Conservation (phyloP, 2,329 filamentous ascomycete species). For the Chaetomiaceae sp. region DNA sequence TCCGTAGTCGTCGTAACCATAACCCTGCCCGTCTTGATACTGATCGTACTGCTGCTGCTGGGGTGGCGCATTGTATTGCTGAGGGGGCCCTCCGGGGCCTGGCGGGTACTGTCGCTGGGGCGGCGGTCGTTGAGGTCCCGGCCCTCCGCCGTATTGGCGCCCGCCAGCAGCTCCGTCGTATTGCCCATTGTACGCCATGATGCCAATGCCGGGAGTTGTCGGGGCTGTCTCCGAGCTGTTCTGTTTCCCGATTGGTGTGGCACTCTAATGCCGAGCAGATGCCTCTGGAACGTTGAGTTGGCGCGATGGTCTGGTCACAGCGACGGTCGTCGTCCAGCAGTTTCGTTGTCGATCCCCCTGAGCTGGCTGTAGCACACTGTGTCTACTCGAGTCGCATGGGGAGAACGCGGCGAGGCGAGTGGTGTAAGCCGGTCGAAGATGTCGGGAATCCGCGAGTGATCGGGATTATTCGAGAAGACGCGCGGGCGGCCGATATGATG, state of each 20-base stretch:
- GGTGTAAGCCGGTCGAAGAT: background rate
- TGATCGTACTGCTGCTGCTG: constrained; percentile 40
- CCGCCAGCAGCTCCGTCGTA: constrained; percentile 40
- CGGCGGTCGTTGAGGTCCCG: constrained; percentile 39
- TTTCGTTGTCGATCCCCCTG: background rate
- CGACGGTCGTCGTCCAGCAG: background rate
- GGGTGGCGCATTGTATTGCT: constrained; percentile 34
- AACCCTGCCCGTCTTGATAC: constrained; percentile 44
- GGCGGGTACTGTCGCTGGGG: constrained; percentile 36
- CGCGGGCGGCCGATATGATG: background rate
- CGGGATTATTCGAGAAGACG: background rate
- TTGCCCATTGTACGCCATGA: constrained; percentile 50
- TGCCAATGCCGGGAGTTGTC: constrained; percentile 16
- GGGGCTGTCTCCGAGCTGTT: constrained; percentile 7
- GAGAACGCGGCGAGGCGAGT: background rate
- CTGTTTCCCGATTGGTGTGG: background rate
- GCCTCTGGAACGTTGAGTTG: background rate
- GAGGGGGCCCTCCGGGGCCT: constrained; percentile 27
- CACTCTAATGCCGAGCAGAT: background rate
- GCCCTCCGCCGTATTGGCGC: constrained; percentile 44
- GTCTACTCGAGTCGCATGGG: constrained; percentile 6
- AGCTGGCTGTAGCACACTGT: background rate
- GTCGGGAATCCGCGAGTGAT: background rate
- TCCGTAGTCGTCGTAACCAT: constrained; percentile 42
- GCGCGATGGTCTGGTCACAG: background rate